Evolutionary conservation across 331 rosid species (phyloP).

Genomic region (Ulmus americana): DNA sequence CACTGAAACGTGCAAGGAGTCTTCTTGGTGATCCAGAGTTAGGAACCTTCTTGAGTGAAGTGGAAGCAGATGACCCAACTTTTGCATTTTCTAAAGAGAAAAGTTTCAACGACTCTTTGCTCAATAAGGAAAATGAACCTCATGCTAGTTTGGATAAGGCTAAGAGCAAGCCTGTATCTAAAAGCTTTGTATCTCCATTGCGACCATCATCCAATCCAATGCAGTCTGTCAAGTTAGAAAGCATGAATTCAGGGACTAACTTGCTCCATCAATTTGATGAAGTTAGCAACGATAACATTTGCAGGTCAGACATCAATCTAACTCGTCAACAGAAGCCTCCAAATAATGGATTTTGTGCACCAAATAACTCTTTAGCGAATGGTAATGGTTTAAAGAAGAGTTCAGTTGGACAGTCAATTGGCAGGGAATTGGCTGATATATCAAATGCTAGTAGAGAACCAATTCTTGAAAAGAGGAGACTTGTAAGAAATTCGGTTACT

Average conservation of each 20-base stretch:
- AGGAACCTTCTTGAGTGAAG: slow-evolving; percentile 52
- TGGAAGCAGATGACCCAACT: slow-evolving; percentile 23
- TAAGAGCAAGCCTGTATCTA: slow-evolving; percentile 22
- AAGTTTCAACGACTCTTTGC: slow-evolving; percentile 9
- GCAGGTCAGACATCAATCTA: slow-evolving; percentile 25
- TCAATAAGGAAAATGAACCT: slow-evolving; percentile 26
- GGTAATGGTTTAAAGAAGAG: slow-evolving; percentile 29
- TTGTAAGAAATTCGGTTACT: slow-evolving; percentile 47
- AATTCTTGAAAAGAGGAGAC: slow-evolving; percentile 47
- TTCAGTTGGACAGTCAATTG: slow-evolving; percentile 29
- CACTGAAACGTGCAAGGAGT: slow-evolving; percentile 69
- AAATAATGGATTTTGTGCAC: slow-evolving; percentile 16
- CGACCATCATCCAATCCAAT: slow-evolving; percentile 29
- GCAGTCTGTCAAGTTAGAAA: slow-evolving; percentile 32
- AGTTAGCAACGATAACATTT: slow-evolving; percentile 40
- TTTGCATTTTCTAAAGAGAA: slow-evolving; percentile 31
- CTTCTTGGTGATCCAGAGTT: slow-evolving; percentile 87
- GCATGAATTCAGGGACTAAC: slow-evolving; percentile 48
- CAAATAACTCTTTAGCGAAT: slow-evolving; percentile 28
- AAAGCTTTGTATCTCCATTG: slow-evolving; percentile 45
- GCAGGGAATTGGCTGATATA: slow-evolving; percentile 53
- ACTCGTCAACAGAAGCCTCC: slow-evolving; percentile 31
- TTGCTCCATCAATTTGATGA: slow-evolving; percentile 60
- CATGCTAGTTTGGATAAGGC: slow-evolving; percentile 28
- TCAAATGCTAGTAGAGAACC: slow-evolving; percentile 45